These are phyloP conservation scores for Poronia punctata DNA, from an alignment of 495 filamentous ascomycete species.

Conservation along the genomic window DNA sequence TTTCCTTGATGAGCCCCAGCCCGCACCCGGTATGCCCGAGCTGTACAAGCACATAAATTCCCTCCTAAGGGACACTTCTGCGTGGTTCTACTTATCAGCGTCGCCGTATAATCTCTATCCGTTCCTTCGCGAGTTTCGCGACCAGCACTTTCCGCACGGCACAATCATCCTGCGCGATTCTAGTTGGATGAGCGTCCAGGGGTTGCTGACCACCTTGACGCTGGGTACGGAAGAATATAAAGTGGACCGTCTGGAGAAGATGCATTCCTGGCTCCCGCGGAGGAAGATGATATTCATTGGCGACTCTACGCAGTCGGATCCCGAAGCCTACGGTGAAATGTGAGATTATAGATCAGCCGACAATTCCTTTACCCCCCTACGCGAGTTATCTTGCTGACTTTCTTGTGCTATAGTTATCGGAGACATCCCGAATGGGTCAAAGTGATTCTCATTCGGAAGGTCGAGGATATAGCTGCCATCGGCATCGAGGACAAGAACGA, in stretches of 20 bases:
- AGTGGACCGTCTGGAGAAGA: constrained; percentile 66
- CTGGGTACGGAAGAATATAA: constrained; percentile 84
- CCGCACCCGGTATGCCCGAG: constrained; percentile 75
- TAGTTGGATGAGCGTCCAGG: constrained; percentile 76
- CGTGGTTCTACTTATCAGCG: constrained; percentile 91
- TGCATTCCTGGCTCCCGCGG: constrained; percentile 67
- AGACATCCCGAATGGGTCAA: constrained; percentile 64
- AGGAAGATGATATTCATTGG: constrained; percentile 78
- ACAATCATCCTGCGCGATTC: constrained; percentile 79
- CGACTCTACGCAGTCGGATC: constrained; percentile 86
- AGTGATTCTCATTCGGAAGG: constrained; percentile 76
- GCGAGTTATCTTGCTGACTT: constrained; percentile 3
- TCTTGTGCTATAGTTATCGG: constrained; percentile 28
- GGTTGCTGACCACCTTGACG: constrained; percentile 73
- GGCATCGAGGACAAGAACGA: constrained; percentile 66
- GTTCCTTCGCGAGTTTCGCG: constrained; percentile 69
- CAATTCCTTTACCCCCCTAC: constrained; percentile 1
- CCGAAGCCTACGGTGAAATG: constrained; percentile 79
- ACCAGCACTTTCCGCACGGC: constrained; percentile 63
- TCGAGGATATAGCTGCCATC: constrained; percentile 65
- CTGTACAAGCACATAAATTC: constrained; percentile 61
- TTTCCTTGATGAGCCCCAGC: constrained; percentile 67
- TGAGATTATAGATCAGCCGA: constrained; percentile 40
- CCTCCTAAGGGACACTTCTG: constrained; percentile 48
- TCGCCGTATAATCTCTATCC: constrained; percentile 93